A percentile compares a stretch with the other conserved stretches of the same genome.
These are phyloP conservation scores for Macrophomina phaseolina DNA, from an alignment of 2,329 filamentous ascomycete genomes.

Conservation along the genomic window DNA sequence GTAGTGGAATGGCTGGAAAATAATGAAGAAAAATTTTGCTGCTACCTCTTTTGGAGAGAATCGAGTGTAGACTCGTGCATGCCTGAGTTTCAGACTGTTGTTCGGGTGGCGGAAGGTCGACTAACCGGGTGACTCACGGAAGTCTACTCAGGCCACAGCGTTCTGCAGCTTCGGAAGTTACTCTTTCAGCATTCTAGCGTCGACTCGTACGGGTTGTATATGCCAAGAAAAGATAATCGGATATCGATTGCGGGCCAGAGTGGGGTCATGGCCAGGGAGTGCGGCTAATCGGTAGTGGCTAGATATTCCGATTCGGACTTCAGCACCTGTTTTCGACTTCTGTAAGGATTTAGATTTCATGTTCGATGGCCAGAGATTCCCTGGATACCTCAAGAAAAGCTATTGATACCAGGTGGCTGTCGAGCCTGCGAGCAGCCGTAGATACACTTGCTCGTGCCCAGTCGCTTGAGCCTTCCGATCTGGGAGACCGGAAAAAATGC, in stretches of 20 bases:
- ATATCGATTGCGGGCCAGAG: neutral
- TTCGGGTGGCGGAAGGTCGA: neutral
- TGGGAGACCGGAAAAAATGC: neutral
- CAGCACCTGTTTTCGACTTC: neutral
- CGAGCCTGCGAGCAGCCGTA: neutral
- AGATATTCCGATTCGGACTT: neutral
- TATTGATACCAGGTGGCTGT: no score
- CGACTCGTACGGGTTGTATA: neutral
- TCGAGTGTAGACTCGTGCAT: no score
- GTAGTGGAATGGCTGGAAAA: neutral
- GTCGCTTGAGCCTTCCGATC: slow-evolving; percentile 12
- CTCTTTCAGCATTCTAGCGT: neutral
- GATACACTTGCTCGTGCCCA: neutral
- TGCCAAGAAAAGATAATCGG: slow-evolving; percentile 1
- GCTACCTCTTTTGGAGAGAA: no score
- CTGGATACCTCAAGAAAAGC: no score
- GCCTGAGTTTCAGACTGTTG: no score
- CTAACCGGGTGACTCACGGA: slow-evolving; percentile 8
- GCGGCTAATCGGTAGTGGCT: neutral
- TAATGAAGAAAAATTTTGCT: neutral
- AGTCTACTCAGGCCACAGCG: neutral
- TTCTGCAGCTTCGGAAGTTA: neutral
- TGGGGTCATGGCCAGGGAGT: neutral
- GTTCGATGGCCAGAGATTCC: neutral
- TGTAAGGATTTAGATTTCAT: no score